Evolutionary conservation across 768 basidiomycete species (phyloP), one percentile per base, ranked within the genome.

Genomic region (Tylopilus felleus): DNA sequence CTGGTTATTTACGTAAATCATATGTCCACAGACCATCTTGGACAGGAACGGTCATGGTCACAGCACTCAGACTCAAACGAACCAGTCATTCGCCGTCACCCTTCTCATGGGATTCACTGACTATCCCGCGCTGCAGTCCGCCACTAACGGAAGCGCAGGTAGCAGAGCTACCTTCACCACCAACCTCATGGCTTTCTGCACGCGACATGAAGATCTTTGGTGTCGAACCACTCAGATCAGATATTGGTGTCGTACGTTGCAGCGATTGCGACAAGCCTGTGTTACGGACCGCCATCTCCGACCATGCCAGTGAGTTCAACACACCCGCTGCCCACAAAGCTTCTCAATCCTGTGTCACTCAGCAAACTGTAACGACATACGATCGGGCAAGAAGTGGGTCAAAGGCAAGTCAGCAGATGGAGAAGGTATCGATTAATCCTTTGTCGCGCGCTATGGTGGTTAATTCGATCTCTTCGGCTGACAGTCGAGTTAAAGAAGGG

Each of bases 201-300:
- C 80, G 80, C 44, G 90, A 94, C 64, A 94, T 93, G 93, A 88
- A 86, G 75, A 78, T 88, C 56, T 96, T 89, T 69, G 92, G 92
- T 29, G 77, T 85, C 3, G 77, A 85, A 52, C 90, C 93, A 7
- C 77, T 95, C 16, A 78, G 78, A 42, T 83, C 84, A 3, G 86
- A 89, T 52, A 70, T 88, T 12, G 80, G 79, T 28, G 68, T 83
- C 35, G 82, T 88, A 52, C 83, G 79, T 51, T 98, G 95, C 73
- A 80, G 73, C 43, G 86, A 93, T 38, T 98, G 95, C 69, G 76
- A 74, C 40, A 95, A 93, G 70, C 88, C 90, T 0, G 73, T 94
- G 9, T 75, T 96, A 27, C 80, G 85, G 53, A 91, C 85, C 62
- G 86, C 84, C 25, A 75, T 88, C 49, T 73, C 73, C 9, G 89